Base-by-base conservation (phyloP, 495 filamentous ascomycete species). In the Lichina pygmaea region DNA sequence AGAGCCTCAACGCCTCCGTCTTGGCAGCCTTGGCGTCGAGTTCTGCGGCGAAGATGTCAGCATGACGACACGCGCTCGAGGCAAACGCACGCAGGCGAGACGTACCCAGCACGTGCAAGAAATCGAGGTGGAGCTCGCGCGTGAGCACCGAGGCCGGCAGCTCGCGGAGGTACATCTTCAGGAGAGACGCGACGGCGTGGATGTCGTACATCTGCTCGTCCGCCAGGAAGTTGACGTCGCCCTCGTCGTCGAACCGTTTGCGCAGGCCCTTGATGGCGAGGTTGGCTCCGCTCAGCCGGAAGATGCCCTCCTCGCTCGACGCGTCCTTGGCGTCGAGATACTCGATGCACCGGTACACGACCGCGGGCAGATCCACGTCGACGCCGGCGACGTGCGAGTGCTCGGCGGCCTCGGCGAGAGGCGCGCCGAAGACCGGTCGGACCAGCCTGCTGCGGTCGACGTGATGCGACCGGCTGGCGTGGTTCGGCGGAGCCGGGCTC, bases 271-370 rank as follows among this genome's bases (percentile, higher is more conserved):
- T 93, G 61, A 95, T 89, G 34, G 93, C 77, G 44, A 86, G 72
- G 54, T 89, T 94, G 0, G 86, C 93, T 24, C 89, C 89, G 51
- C 83, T 94, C 44, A 97, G 63, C 31, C 89, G 75, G 67, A 97
- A 97, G 24, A 97, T 94, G 36, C 89, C 89, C 59, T 97, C 89
- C 57, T 97, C 89, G 16, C 61, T 66, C 13, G 77, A 68, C 37
- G 86, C 91, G 45, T 78, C 73, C 60, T 92, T 84, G 11, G 74
- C 68, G 43, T 81, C 75, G 24, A 97, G 68, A 57, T 93, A 97
- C 56, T 95, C 83, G 50, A 97, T 79, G 53, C 86, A 94, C 41
- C 89, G 79, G 62, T 92, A 95, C 39, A 94, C 85, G 1, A 95
- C 89, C n/a, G 91, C 82, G 7, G 89, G 89, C 34, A 97, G 63